These are phyloP conservation scores for Nemania abortiva DNA, from an alignment of 2,329 filamentous ascomycete species.

Conservation along the genomic window DNA sequence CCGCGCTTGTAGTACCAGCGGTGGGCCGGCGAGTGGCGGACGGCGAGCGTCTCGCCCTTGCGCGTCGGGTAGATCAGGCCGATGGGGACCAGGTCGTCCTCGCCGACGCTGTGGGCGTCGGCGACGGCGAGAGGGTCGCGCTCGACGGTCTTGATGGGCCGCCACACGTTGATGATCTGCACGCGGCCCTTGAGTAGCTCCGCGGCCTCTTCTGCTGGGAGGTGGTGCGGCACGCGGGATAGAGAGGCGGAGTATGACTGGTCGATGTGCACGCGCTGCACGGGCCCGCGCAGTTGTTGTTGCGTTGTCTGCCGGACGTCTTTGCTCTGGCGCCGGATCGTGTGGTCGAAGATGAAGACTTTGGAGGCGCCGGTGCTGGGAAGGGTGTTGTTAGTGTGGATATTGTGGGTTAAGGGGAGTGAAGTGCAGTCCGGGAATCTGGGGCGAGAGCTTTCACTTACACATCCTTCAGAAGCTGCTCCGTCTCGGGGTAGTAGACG, in stretches of 20 bases:
- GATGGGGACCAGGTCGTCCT: slow-evolving; percentile 63
- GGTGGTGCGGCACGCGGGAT: slow-evolving; percentile 58
- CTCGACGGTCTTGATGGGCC: slow-evolving; percentile 62
- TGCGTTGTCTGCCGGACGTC: slow-evolving; percentile 60
- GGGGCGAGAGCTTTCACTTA: slow-evolving; percentile 40
- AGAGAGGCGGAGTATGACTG: slow-evolving; percentile 62
- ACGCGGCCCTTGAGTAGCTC: slow-evolving; percentile 60
- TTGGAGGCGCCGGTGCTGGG: slow-evolving; percentile 66
- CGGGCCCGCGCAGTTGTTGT: slow-evolving; percentile 56
- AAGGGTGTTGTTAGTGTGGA: not conserved
- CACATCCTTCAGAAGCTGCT: slow-evolving; percentile 73
- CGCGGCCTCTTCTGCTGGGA: slow-evolving; percentile 58
- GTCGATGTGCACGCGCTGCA: slow-evolving; percentile 69
- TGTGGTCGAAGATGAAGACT: slow-evolving; percentile 73
- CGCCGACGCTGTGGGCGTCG: slow-evolving; percentile 62
- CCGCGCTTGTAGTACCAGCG: slow-evolving; percentile 66
- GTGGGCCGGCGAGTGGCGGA: slow-evolving; percentile 57
- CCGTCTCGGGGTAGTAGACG: slow-evolving; percentile 79
- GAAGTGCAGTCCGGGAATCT: too few relatives aligned
- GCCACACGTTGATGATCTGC: slow-evolving; percentile 69
- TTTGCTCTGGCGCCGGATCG: slow-evolving; percentile 58
- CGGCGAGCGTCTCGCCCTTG: slow-evolving; percentile 62
- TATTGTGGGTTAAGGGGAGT: not conserved
- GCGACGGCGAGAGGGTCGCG: slow-evolving; percentile 68
- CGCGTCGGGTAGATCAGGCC: slow-evolving; percentile 65